Evolutionary conservation across 2,329 filamentous ascomycete genomes (phyloP), one percentile per base, ranked within the genome.

Genomic region (Emergomyces orientalis): DNA sequence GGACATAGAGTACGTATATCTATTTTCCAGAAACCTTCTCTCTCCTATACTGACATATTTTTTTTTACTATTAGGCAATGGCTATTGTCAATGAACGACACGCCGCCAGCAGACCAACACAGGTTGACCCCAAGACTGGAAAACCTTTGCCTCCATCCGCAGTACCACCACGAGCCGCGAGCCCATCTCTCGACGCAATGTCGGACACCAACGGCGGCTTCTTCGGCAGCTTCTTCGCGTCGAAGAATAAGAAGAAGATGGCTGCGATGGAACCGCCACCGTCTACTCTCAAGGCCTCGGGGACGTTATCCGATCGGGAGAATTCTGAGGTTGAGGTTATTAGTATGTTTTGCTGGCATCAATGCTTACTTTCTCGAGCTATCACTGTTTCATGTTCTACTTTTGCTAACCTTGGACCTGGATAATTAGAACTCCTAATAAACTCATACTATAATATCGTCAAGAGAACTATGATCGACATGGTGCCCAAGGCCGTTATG

Each of bases 191-290:
- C 58, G 86, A 86, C 61, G 73, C 86, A 52, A 77, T 80, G 22
- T 77, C 79, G 43, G 78, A 77, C 34, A 77, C 75, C 65, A 90
- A 90, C 73, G 80, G 83, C 64, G 91, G 93, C 45, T 99, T 99
- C 84, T 99, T 99, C 71, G 94, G 94, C 69, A 96, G 90, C 72
- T 99, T 99, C 84, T 99, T 97, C 74, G 91, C 94, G 13, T 92
- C 90, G 73, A 99, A 97, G 85, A 99, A 97, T 81, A 99, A 97
- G 87, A 99, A 99, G 88, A 97, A 97, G 87, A 95, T 96, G 79
- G 94, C 94, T n/a, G 92, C 93, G 57, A 99, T 99, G 94, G 94
- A 99, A 75, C 83, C 94, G 17, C 94, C 94, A 47, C 94, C 94
- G 66, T 86, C 94, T 37, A 93, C 86, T 51, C 85, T 99, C 63